Evolutionary conservation across 2,329 filamentous ascomycete genomes (phyloP), one percentile per base, ranked within the genome.

Genomic region (Epichloe festucae): DNA sequence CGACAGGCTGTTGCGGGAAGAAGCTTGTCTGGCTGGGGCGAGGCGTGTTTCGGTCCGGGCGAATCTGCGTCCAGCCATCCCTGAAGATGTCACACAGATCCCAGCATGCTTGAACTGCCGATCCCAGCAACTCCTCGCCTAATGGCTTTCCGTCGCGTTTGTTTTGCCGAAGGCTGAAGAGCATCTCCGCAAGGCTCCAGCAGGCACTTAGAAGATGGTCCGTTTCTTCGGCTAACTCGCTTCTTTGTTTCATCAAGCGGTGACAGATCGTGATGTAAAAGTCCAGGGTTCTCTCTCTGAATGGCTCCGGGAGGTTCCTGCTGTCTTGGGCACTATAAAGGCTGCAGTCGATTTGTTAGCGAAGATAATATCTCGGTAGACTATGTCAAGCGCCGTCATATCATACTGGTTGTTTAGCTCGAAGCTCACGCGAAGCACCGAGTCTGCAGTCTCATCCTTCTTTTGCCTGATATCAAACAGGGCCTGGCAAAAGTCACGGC

Each of bases 221-320:
- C 0, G 88, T 91, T 61, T 95, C 88, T 55, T 86, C 84, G 0
- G 82, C 83, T 2, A 90, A 67, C 31, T 87, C 84, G 50, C 80
- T 85, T 52, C 87, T 80, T 66, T 95, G 89, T 66, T 95, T 96
- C 89, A 96, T 96, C n/a, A 96, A 70, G 40, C 91, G 82, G 66
- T 96, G 91, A 62, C 91, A 96, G 3, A 97, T 68, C 0, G 91
- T 95, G 58, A 95, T 85, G 62, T 96, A 96, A 60, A 96, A 96
- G 61, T 96, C 91, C 52, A 97, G 68, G 0, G 91, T 96, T 53
- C 90, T 77, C 67, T 96, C 90, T 49, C 85, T 80, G 64, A 97
- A 96, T 0, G 85, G 81, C 60, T 94, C 87, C 0, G 90, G 91
- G 4, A 96, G 73, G 51, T 79, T 84, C 35, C 85, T 81, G 63